Evolutionary conservation across 345 rosid species (phyloP).

Genomic region (Pistacia atlantica): DNA sequence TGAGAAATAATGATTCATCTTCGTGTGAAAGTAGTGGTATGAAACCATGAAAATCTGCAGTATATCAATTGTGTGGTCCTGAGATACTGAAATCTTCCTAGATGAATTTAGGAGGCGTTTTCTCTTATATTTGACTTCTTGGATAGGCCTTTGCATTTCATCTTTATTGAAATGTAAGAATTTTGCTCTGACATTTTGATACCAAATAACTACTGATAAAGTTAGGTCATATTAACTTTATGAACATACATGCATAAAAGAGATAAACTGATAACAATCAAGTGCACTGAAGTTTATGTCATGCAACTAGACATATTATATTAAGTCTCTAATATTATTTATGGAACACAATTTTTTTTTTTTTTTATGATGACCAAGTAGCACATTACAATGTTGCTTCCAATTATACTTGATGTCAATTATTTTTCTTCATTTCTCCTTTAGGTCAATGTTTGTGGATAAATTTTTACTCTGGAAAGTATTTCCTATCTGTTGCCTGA

Average conservation of each 20-base stretch:
- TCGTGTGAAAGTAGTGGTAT: neutral
- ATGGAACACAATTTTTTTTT: neutral
- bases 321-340: neutral
- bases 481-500: constrained; percentile 80
- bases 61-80: neutral
- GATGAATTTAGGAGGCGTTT: neutral
- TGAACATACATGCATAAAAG: neutral
- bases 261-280: neutral
- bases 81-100: neutral
- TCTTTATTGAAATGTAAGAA: constrained; percentile 6
- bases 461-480: constrained; percentile 96
- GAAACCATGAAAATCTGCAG: neutral
- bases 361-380: neutral
- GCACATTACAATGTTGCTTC: constrained; percentile 12
- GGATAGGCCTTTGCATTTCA: neutral
- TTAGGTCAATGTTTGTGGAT: constrained; percentile 81
- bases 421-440: constrained; percentile 24
- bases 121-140: neutral
- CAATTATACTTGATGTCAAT: neutral
- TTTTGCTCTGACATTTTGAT: neutral
- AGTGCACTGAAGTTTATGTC: neutral
- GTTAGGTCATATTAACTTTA: neutral
- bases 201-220: neutral
- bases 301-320: neutral
- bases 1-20: constrained; percentile 3